Evolutionary conservation across 2,329 filamentous ascomycete species (phyloP).

Genomic region (Sporothrix schenckii): DNA sequence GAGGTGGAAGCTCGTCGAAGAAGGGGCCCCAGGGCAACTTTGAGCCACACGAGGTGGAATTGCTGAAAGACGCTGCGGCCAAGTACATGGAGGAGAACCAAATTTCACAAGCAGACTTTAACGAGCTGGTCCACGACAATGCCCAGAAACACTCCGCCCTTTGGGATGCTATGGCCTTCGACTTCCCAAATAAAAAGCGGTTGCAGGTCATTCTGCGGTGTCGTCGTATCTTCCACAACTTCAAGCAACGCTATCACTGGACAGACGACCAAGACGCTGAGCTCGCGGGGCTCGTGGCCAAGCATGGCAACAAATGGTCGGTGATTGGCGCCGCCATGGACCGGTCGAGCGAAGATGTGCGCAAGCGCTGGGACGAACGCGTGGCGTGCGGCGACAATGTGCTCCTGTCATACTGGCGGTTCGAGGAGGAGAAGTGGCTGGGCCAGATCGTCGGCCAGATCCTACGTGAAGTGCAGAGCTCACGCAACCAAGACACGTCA

Average conservation of each 20-base stretch:
- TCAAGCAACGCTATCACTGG: conserved; percentile 62
- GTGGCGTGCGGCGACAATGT: conserved; percentile 60
- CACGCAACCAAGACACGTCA: conserved; percentile 42
- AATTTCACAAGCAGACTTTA: conserved; percentile 52
- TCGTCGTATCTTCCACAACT: conserved; percentile 68
- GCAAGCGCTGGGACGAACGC: conserved; percentile 72
- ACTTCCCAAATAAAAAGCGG: conserved; percentile 55
- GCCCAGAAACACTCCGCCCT: conserved; percentile 46
- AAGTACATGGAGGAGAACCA: conserved; percentile 50
- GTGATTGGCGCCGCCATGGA: conserved; percentile 64
- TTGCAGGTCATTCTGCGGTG: conserved; percentile 60
- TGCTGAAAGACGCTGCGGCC: conserved; percentile 50
- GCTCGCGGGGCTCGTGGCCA: conserved; percentile 51
- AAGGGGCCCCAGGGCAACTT: conserved; percentile 45
- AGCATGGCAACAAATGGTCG: conserved; percentile 62
- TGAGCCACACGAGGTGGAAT: conserved; percentile 48
- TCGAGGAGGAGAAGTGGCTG: conserved; percentile 61
- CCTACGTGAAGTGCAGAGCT: conserved; percentile 52
- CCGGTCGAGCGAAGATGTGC: conserved; percentile 65
- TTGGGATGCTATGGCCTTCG: conserved; percentile 54
- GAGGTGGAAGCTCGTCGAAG: conserved; percentile 12
- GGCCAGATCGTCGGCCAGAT: conserved; percentile 56
- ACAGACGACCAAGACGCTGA: conserved; percentile 60
- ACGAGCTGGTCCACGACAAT: conserved; percentile 48
- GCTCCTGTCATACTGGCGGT: conserved; percentile 60